Evolutionary conservation across 305 asterid genomes (phyloP).

Genomic region (Fraxinus latifolia): DNA sequence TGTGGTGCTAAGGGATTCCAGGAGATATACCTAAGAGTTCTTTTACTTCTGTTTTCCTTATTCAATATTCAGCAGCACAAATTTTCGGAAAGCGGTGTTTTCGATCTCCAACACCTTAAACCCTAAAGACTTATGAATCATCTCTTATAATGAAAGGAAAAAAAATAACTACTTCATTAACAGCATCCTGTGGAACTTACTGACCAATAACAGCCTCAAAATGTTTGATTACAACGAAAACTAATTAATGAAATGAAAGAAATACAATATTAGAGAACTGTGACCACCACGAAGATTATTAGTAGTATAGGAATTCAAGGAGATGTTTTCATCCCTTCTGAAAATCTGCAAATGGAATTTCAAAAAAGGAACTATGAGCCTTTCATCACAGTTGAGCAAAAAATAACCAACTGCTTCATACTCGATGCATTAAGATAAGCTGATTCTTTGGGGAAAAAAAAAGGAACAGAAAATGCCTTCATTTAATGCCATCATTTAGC

Average conservation of each 20-base stretch:
- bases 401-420: neutral
- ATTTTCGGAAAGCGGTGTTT: neutral
- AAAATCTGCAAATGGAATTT: neutral
- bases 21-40: neutral
- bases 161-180: neutral
- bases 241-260: neutral
- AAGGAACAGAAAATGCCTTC: neutral
- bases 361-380: neutral
- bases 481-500: neutral
- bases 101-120: neutral
- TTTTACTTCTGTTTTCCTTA: neutral
- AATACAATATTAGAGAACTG: neutral
- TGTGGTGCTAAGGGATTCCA: neutral
- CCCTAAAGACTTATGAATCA: neutral
- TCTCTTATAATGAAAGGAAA: neutral
- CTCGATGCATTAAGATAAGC: neutral
- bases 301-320: neutral
- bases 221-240: neutral
- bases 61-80: neutral
- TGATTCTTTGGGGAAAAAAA: neutral
- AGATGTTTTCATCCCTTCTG: neutral
- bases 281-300: neutral
- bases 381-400: neutral
- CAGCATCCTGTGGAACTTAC: neutral
- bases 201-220: neutral